These are phyloP conservation scores for Colletotrichum incanum DNA, from an alignment of 2,329 filamentous ascomycete genomes.

Conservation along the genomic window DNA sequence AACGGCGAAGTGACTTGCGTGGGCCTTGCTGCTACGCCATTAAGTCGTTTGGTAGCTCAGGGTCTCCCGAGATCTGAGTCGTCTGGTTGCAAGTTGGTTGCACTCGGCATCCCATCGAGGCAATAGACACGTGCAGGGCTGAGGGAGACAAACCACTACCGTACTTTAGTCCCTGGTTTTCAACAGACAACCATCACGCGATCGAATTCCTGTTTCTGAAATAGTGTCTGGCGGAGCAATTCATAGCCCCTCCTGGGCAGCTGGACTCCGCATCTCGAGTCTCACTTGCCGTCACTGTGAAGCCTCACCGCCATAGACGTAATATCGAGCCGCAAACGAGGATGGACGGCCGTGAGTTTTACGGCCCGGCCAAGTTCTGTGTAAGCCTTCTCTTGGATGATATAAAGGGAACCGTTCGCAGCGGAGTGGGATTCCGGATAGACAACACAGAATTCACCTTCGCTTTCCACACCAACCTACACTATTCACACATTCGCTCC, in stretches of 20 bases:
- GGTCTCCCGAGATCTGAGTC: background rate
- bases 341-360: background rate
- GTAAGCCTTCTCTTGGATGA: background rate
- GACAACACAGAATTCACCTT: background rate
- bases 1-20: background rate
- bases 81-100: background rate
- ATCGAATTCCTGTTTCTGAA: constrained; percentile 21
- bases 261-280: constrained; percentile 15
- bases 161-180: background rate
- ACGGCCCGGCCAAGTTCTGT: background rate
- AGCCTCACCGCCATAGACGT: constrained; percentile 1
- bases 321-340: background rate
- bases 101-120: background rate
- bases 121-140: constrained; percentile 24
- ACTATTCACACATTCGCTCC: constrained; percentile 20
- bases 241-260: constrained; percentile 32
- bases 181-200: constrained; percentile 6
- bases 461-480: background rate
- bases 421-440: background rate
- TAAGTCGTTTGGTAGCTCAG: constrained; percentile 4
- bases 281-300: background rate
- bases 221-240: background rate
- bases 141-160: background rate
- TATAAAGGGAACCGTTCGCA: constrained; percentile 17
- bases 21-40: background rate